Evolutionary conservation across 805 yeast species (phyloP).

Genomic region (Metschnikowia colocasiae): DNA sequence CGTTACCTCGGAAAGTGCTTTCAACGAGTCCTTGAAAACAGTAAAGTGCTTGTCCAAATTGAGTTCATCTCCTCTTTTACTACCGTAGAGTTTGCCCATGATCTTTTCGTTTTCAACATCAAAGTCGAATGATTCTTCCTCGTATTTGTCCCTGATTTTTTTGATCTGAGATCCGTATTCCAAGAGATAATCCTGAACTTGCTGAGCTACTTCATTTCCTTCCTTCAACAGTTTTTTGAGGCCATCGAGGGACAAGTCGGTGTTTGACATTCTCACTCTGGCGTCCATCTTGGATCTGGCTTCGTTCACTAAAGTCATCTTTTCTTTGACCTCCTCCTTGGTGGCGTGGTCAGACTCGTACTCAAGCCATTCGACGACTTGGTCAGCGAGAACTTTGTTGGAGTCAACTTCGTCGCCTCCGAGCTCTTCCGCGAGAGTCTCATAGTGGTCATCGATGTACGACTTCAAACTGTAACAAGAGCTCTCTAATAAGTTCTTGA

Average conservation of each 20-base stretch:
- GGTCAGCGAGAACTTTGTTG: slow-evolving; percentile 33
- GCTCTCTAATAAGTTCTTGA: slow-evolving; percentile 68
- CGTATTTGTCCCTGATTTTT: slow-evolving; percentile 41
- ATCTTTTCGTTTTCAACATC: slow-evolving; percentile 49
- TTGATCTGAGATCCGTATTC: slow-evolving; percentile 45
- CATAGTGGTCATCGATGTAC: slow-evolving; percentile 52
- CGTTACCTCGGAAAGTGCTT: slow-evolving; percentile 25
- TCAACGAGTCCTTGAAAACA: slow-evolving; percentile 26
- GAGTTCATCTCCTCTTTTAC: slow-evolving; percentile 8
- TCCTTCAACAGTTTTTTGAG: slow-evolving; percentile 42
- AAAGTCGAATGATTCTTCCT: slow-evolving; percentile 46
- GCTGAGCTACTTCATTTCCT: slow-evolving; percentile 39
- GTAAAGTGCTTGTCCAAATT: slow-evolving; percentile 27
- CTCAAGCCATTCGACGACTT: slow-evolving; percentile 73
- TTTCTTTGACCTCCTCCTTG: slow-evolving; percentile 25
- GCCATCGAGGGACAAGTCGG: slow-evolving; percentile 46
- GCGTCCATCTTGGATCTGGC: slow-evolving; percentile 26
- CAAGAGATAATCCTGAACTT: slow-evolving; percentile 43
- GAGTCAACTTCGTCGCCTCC: slow-evolving; percentile 38
- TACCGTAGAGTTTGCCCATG: slow-evolving; percentile 19
- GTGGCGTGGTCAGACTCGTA: slow-evolving; percentile 57
- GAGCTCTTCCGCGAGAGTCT: slow-evolving; percentile 32
- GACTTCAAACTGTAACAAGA: slow-evolving; percentile 67
- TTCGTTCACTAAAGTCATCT: slow-evolving; percentile 20
- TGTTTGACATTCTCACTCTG: slow-evolving; percentile 38